Evolutionary conservation across 768 basidiomycete species (phyloP).

Genomic region (Suillus discolor): DNA sequence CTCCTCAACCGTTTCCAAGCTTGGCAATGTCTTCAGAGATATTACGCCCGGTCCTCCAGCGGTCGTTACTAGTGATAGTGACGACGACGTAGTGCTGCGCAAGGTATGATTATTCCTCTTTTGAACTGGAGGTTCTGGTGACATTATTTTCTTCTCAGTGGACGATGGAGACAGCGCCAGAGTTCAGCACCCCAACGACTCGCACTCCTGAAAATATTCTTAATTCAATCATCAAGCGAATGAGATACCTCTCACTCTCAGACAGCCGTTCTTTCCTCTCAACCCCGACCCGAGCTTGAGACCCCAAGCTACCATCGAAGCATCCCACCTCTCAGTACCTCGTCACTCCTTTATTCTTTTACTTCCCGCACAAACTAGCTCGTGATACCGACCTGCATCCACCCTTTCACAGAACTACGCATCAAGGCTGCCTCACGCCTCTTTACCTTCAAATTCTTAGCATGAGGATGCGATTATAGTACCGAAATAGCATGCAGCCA

Average conservation of each 20-base stretch:
- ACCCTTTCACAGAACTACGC: background rate
- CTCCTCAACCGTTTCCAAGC: background rate
- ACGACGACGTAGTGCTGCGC: background rate
- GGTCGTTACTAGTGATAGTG: background rate
- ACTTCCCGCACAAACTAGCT: background rate
- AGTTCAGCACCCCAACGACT: background rate
- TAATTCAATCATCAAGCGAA: conserved; percentile 5
- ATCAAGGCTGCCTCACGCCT: background rate
- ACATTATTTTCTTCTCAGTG: background rate
- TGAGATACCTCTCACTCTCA: background rate
- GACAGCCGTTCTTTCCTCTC: conserved; percentile 1
- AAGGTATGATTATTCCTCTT: background rate
- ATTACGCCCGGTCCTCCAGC: background rate
- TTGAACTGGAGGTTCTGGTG: background rate
- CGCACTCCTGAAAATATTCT: background rate
- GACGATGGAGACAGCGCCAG: background rate
- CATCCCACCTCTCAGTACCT: background rate
- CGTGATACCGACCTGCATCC: background rate
- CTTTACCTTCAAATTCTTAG: background rate
- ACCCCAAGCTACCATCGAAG: background rate
- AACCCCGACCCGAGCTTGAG: conserved; percentile 2
- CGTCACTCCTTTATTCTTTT: background rate
- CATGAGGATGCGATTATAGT: background rate
- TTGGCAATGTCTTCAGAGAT: background rate
- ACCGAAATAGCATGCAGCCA: background rate